Evolutionary conservation across 176 grass and related monocot species (phyloP), one percentile per base, ranked within the genome.

Genomic region (Oryza glumipatula): DNA sequence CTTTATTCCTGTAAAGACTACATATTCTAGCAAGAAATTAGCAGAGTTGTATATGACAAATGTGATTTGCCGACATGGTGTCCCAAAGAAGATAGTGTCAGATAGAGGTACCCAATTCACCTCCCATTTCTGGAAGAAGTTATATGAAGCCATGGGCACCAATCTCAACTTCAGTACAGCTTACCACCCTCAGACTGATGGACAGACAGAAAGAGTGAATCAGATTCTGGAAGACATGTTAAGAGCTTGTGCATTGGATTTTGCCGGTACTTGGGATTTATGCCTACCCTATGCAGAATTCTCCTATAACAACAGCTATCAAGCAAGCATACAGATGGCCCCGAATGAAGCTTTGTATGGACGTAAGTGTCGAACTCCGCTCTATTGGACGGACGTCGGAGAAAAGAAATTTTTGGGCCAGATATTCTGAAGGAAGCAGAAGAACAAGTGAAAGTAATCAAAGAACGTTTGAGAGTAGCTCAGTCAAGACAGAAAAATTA

Each of bases 221-320:
- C 70, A 76, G 9, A 47, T 70, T 11, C 15, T 84, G 0, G 49
- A 84, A 12, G 70, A 76, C 1, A 84, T 84, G 81, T 19, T 75
- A 3, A 16, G 28, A 76, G 39, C 51, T 14, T 44, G 23, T 61
- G 49, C 16, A 0, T n/a, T 76, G 3, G 48, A 51, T 51, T 51
- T 41, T 26, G 23, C 17, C 13, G 4, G 65, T 15, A 63, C 23
- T 9, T 74, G 26, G 51, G 68, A 51, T 23, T 9, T 56, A 7
- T 17, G 43, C 22, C 11, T 84, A 3, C 16, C 46, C 0, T 24
- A 49, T 6, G 14, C 26, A 11, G 8, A 43, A 1, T 9, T 43
- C 6, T 43, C 41, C 41, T 9, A 8, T 4, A 43, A 43, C 41
- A 43, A 43, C 41, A 43, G 8, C 7, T 43, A 43, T 43, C 41